These are phyloP conservation scores for Canna indica DNA, from an alignment of 176 grass and related monocot genomes.

Conservation along the genomic window DNA sequence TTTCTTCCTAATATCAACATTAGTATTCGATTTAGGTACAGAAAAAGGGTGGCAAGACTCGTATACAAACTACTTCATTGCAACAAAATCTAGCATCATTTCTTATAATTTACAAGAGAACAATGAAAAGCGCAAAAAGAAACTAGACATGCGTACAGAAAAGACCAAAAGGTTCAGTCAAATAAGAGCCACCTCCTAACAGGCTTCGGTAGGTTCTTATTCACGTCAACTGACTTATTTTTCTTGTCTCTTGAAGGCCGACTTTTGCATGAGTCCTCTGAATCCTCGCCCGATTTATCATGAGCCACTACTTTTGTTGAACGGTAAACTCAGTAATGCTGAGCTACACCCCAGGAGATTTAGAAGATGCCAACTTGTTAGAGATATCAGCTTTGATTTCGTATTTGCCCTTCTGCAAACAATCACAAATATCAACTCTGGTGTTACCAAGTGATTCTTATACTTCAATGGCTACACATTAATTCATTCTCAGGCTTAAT, in stretches of 20 bases:
- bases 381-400: too few relatives aligned
- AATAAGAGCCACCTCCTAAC: slow-evolving; percentile 52
- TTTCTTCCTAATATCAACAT: neutral
- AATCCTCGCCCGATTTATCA: slow-evolving; percentile 7
- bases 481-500: too few relatives aligned
- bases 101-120: neutral
- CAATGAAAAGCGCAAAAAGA: slow-evolving; percentile 9
- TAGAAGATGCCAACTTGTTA: too few relatives aligned
- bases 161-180: slow-evolving; percentile 29
- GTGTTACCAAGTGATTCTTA: too few relatives aligned
- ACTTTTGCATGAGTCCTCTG: slow-evolving; percentile 24
- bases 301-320: too few relatives aligned
- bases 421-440: too few relatives aligned
- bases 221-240: slow-evolving; percentile 36
- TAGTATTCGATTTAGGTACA: neutral
- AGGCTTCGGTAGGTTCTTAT: slow-evolving; percentile 41
- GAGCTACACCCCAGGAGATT: too few relatives aligned
- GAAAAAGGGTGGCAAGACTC: neutral
- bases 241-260: slow-evolving; percentile 13
- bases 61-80: neutral
- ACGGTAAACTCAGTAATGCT: too few relatives aligned
- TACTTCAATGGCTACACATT: too few relatives aligned
- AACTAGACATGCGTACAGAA: neutral
- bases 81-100: neutral
- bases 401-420: too few relatives aligned